Conservation (phyloP, 2,329 filamentous ascomycete species). For the Dothideomycetidae sp. region DNA sequence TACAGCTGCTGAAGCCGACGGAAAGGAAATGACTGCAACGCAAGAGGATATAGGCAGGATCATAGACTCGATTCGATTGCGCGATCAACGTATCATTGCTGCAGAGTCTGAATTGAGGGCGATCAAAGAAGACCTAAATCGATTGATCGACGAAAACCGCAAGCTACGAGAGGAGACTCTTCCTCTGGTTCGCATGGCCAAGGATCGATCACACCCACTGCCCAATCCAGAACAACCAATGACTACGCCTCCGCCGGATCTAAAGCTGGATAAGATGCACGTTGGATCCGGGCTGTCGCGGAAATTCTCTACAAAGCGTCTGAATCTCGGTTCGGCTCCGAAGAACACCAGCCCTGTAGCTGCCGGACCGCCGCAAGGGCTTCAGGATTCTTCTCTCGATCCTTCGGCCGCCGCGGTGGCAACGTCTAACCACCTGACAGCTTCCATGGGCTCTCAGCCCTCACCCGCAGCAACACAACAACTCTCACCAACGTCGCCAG, state of each 20-base stretch:
- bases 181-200: conserved; percentile 76
- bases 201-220: conserved; percentile 80
- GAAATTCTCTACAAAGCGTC: conserved; percentile 40
- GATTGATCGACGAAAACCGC: conserved; percentile 63
- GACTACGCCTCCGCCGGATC: conserved; percentile 16
- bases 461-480: conserved; percentile 28
- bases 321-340: conserved; percentile 34
- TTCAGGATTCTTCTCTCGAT: conserved; percentile 32
- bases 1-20: conserved; percentile 75
- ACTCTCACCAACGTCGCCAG: conserved; percentile 36
- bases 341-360: conserved; percentile 38
- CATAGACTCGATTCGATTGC: conserved; percentile 74
- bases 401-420: conserved; percentile 37
- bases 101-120: conserved; percentile 72
- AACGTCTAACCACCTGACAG: conserved; percentile 37
- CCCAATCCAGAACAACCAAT: conserved; percentile 35
- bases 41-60: conserved; percentile 86
- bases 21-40: conserved; percentile 72
- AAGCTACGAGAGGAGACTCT: conserved; percentile 82
- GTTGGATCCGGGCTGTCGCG: conserved; percentile 32
- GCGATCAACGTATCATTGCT: conserved; percentile 77
- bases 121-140: conserved; percentile 42
- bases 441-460: conserved; percentile 31
- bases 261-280: conserved; percentile 10
- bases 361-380: conserved; percentile 24